Percentiles rank a stretch among this genome's conserved stretches.
phyloP scores from a whole-genome alignment of 192 early-diverging fungal genomes.

The Phycomyces blakesleeanus region DNA sequence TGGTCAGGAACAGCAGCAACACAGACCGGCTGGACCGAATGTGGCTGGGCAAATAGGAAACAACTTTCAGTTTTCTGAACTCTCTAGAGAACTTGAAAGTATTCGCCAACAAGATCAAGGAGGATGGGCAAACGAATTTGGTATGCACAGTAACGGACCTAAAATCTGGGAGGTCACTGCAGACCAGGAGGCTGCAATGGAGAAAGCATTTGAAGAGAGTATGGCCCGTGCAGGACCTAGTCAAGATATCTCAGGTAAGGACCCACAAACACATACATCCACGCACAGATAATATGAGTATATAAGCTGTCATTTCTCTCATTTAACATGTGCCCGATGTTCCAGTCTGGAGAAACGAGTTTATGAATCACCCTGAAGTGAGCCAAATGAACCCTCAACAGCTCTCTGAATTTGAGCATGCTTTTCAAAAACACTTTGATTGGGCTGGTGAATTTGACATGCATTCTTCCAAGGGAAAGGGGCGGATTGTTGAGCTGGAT shows the following conservation, averaged over 20 bases:
- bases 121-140: constrained; percentile 44
- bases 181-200: constrained; percentile 49
- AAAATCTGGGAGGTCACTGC: constrained; percentile 46
- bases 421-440: constrained; percentile 60
- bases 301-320: too few relatives aligned
- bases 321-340: not conserved
- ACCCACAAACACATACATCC: too few relatives aligned
- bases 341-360: constrained; percentile 51
- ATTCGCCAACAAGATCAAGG: constrained; percentile 20
- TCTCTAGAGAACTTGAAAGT: constrained; percentile 30
- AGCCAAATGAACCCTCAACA: constrained; percentile 27
- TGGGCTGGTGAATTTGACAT: constrained; percentile 75
- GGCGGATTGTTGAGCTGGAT: constrained; percentile 30
- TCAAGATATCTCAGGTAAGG: constrained; percentile 18
- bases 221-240: constrained; percentile 10
- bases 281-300: too few relatives aligned
- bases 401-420: constrained; percentile 51
- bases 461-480: constrained; percentile 59
- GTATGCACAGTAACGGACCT: constrained; percentile 13
- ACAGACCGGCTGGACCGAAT: constrained; percentile 1
- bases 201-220: constrained; percentile 39
- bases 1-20: constrained; percentile 21
- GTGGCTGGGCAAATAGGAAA: constrained; percentile 11
- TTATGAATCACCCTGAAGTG: constrained; percentile 42
- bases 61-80: constrained; percentile 34